phyloP scores from a whole-genome alignment of 306 rosid species.

The Vachellia collinsii region DNA sequence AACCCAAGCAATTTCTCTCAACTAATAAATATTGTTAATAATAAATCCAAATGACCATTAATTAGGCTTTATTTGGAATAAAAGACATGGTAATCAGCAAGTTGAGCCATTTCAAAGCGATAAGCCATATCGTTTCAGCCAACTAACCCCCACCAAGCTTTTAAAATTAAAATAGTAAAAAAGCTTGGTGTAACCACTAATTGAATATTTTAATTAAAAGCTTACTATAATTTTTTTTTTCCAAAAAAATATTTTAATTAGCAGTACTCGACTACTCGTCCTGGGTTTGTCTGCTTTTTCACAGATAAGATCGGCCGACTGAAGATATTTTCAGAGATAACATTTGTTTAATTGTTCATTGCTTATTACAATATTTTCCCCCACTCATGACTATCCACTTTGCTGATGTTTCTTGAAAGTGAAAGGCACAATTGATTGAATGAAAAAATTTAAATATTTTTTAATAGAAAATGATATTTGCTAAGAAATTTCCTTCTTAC shows the following conservation, averaged over 20 bases:
- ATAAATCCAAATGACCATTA: not conserved
- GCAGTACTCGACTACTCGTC: not conserved
- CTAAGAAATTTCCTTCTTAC: not conserved
- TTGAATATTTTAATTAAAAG: not conserved
- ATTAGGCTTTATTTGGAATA: not conserved
- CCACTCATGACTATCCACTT: not conserved
- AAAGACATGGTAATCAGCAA: not conserved
- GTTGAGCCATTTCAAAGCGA: not conserved
- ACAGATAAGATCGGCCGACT: conserved; percentile 11
- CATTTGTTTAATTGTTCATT: conserved; percentile 7
- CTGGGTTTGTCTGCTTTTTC: not conserved
- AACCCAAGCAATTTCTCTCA: not conserved
- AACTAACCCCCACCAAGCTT: not conserved
- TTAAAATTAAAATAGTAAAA: not conserved
- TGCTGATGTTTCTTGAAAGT: conserved; percentile 27
- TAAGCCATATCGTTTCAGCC: not conserved
- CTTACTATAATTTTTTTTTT: not conserved
- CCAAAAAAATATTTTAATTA: not conserved
- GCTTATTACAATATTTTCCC: not conserved
- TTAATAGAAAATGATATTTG: not conserved
- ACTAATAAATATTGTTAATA: not conserved
- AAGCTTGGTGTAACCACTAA: not conserved
- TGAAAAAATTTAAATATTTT: not conserved
- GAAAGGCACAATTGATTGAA: not conserved
- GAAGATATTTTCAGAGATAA: not conserved